A percentile compares a stretch with the other conserved stretches of the same genome.
Evolutionary conservation across 2,329 filamentous ascomycete species (phyloP).

Genomic region (Colletotrichum horii): DNA sequence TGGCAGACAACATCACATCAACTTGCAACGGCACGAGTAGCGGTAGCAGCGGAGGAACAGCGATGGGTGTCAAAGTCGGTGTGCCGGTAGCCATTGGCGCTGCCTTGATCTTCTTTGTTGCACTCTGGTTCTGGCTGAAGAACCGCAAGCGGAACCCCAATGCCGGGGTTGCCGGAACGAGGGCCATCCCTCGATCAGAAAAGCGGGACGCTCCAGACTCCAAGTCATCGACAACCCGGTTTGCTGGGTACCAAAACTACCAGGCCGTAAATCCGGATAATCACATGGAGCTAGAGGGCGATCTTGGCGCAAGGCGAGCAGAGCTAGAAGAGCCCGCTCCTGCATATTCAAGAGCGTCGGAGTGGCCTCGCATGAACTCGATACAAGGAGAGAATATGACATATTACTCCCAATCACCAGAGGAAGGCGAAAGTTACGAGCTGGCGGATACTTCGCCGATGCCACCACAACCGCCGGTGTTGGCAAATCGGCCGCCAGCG

Average conservation of each 20-base stretch:
- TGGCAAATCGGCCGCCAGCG: neutral
- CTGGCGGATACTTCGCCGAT: conserved; percentile 10
- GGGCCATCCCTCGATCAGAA: conserved; percentile 11
- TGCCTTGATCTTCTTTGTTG: neutral
- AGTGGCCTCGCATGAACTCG: conserved; percentile 17
- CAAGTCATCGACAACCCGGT: conserved; percentile 8
- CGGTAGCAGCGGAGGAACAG: neutral
- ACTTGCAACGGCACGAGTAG: conserved; percentile 4
- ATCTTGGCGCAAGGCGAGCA: neutral
- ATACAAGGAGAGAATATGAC: conserved; percentile 1
- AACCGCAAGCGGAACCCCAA: neutral
- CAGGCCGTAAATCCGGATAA: neutral
- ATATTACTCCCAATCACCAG: neutral
- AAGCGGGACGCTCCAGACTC: conserved; percentile 16
- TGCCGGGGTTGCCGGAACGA: neutral
- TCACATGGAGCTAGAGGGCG: conserved; percentile 16
- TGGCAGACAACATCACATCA: conserved; percentile 9
- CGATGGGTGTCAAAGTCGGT: conserved; percentile 1
- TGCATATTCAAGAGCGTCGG: conserved; percentile 1
- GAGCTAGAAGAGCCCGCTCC: conserved; percentile 6
- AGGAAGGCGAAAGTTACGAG: conserved; percentile 11
- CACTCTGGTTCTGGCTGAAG: conserved; percentile 10
- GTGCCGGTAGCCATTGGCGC: conserved; percentile 4
- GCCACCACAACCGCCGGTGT: neutral
- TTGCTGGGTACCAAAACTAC: neutral